Percentiles rank a stretch among this genome's conserved stretches.
Evolutionary conservation across 139 green algal genomes (phyloP).

Genomic region (Chlorella sp.): DNA sequence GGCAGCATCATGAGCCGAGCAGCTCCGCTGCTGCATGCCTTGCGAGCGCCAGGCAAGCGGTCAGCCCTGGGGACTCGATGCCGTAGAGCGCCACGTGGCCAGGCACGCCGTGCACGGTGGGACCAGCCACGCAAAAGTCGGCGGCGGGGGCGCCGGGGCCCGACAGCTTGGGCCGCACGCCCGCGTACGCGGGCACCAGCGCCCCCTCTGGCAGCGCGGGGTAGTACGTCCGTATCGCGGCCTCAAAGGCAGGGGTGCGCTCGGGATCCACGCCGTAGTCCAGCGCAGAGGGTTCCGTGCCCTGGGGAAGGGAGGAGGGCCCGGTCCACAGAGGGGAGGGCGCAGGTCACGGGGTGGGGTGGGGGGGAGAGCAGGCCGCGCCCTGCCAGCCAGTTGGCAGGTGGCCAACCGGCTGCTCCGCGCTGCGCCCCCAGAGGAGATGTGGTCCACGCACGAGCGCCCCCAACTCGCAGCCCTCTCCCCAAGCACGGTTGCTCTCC

Average conservation of each 20-base stretch:
- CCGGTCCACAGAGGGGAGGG: neutral
- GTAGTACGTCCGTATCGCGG: constrained; percentile 76
- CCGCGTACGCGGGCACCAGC: constrained; percentile 69
- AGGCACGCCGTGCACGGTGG: constrained; percentile 51
- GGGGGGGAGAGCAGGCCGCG: no score
- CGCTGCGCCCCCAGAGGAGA: no score
- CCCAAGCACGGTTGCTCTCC: no score
- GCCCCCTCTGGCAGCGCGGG: constrained; percentile 64
- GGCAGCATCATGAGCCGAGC: neutral
- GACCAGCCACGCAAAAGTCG: constrained; percentile 67
- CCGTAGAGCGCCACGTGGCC: constrained; percentile 81
- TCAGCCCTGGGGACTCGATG: constrained; percentile 90
- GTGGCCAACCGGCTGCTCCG: no score
- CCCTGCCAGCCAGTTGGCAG: no score
- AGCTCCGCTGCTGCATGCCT: constrained; percentile 49
- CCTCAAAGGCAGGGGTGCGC: constrained; percentile 50
- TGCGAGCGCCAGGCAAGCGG: constrained; percentile 67
- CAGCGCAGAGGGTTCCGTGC: constrained; percentile 26
- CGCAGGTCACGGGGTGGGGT: neutral
- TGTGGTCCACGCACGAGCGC: no score
- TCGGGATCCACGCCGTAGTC: constrained; percentile 69
- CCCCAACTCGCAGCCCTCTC: no score
- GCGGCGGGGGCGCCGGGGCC: constrained; percentile 51
- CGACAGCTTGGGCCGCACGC: constrained; percentile 62
- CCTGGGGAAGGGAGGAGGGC: constrained; percentile 6